A percentile compares a stretch with the other conserved stretches of the same genome.
These are phyloP conservation scores for Yamadazyma mexicana DNA, from an alignment of 1,139 yeast genomes.

Conservation along the genomic window DNA sequence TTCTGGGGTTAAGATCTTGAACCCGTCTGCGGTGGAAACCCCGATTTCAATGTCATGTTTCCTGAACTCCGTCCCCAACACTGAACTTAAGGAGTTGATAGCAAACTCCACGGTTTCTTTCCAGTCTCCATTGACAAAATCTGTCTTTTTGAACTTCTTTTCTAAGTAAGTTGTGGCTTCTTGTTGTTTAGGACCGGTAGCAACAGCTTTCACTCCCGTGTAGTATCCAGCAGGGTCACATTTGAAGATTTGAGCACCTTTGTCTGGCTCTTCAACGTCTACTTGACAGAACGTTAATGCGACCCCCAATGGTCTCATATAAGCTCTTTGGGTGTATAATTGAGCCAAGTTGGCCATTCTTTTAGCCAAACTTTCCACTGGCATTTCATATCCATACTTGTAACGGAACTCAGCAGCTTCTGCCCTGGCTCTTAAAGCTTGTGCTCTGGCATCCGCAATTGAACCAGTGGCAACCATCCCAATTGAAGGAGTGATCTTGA, in stretches of 20 bases:
- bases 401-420: conserved; percentile 96
- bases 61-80: conserved; percentile 89
- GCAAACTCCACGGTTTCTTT: conserved; percentile 86
- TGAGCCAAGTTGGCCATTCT: conserved; percentile 95
- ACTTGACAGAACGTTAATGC: conserved; percentile 85
- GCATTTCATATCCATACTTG: conserved; percentile 95
- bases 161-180: conserved; percentile 91
- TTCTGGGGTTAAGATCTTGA: conserved; percentile 72
- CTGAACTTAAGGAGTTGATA: conserved; percentile 79
- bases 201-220: conserved; percentile 87
- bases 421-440: conserved; percentile 83
- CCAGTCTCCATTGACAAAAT: conserved; percentile 80
- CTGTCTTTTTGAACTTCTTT: conserved; percentile 83
- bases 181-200: conserved; percentile 97
- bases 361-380: conserved; percentile 89
- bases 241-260: conserved; percentile 89
- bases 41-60: conserved; percentile 94
- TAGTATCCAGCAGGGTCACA: conserved; percentile 98
- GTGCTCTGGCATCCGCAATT: conserved; percentile 93
- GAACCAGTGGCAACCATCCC: conserved; percentile 96
- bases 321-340: conserved; percentile 96
- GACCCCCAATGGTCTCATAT: conserved; percentile 97
- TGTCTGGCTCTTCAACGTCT: conserved; percentile 68
- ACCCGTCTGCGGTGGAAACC: conserved; percentile 71
- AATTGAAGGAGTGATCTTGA: conserved; percentile 74